These are phyloP conservation scores for Brassica incana DNA, from an alignment of 345 rosid genomes.

Conservation along the genomic window DNA sequence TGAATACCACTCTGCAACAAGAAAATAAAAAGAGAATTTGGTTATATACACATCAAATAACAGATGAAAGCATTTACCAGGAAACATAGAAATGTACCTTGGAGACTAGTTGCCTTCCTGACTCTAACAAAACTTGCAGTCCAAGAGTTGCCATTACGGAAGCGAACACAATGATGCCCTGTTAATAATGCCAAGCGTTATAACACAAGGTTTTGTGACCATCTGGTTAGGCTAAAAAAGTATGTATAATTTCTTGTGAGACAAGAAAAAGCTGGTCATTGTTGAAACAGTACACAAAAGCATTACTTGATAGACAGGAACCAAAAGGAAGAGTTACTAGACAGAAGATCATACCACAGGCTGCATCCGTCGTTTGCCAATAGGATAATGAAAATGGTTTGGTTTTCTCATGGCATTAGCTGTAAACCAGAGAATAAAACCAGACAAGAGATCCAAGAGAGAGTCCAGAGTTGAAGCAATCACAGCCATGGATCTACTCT, in stretches of 20 bases:
- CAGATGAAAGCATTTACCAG: not conserved
- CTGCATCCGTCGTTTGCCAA: conserved; percentile 87
- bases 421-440: conserved; percentile 89
- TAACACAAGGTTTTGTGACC: not conserved
- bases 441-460: conserved; percentile 78
- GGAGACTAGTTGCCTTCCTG: conserved; percentile 49
- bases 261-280: not conserved
- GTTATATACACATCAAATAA: not conserved
- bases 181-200: conserved; percentile 2
- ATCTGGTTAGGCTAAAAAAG: not conserved
- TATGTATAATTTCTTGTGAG: conserved; percentile 11
- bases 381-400: conserved; percentile 70
- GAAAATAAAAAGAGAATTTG: not conserved
- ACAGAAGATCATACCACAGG: conserved; percentile 71
- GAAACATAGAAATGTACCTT: conserved; percentile 34
- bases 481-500: conserved; percentile 78
- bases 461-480: conserved; percentile 92
- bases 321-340: not conserved
- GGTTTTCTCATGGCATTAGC: conserved; percentile 78
- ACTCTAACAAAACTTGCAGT: conserved; percentile 56
- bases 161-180: conserved; percentile 69
- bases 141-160: conserved; percentile 73
- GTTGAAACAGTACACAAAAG: not conserved
- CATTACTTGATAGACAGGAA: not conserved
- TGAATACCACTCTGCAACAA: conserved; percentile 42